Base-by-base conservation (phyloP, 1,139 yeast species). In the Pneumocystis sp. region DNA sequence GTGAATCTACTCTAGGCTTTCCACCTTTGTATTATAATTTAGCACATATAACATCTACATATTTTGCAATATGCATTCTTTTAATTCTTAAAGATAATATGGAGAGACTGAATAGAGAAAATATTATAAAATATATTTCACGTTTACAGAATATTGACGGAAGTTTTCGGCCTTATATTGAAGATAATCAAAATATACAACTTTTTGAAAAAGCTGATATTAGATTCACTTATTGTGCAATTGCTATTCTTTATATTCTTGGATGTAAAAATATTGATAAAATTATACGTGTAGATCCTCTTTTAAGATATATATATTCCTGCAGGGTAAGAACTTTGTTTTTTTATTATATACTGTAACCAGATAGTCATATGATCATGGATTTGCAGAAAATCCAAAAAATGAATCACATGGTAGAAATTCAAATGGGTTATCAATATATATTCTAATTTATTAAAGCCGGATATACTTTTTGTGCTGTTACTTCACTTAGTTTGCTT, bases 401-500 rank as follows among this genome's bases (percentile, higher is more conserved):
- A 79, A 82, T 31, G 98, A 93, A 74, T 80, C 95, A 1, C 97
- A 93, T 75, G 56, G 56, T 44, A 19, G n/a, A 3, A 44, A 12
- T 44, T 44, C 8, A 12, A 19, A 19, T 44, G n/a, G 10, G 19
- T 44, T 44, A 19, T 19, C 4, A 19, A 7, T 3, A 19, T 44
- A 44, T 19, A 19, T 19, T 5, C 25, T 44, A 19, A 44, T 44
- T 4, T 19, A 44, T 44, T 44, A 44, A 44, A 44, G 84, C 91
- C 8, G 98, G 98, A 0, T 80, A 87, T 69, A 87, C 96, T 0
- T 93, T 84, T 72, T 91, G 97, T 75, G 96, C 89, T 0, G 72
- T 93, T 59, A 88, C 89, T 0, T 76, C 88, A 0, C 78, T 89
- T 67, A 74, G 74, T 56, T 71, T 88, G 61, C 72, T 84, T 4